Base-by-base conservation (phyloP, 352 stramenopile genomes). In the Phytophthora crassamura region DNA sequence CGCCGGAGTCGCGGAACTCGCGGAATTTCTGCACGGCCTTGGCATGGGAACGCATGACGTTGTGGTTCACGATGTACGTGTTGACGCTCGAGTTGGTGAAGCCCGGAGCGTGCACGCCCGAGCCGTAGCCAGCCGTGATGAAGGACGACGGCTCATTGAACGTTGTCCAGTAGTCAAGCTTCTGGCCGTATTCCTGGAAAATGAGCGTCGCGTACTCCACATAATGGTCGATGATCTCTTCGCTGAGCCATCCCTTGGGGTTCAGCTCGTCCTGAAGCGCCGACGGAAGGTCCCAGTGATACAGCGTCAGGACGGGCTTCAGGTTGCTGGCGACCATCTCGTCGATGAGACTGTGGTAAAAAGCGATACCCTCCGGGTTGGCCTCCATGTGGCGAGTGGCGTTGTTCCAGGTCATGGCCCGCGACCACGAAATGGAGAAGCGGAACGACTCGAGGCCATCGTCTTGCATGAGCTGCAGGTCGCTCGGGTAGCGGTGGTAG, bases 261-360 rank as follows among this genome's bases (percentile, higher is more conserved):
- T 77, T 67, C 56, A 91, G 86, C 47, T 88, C 67, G 28, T 87
- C 80, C 60, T 98, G 70, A 12, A 98, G 64, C 36, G 64, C 59
- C 41, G 93, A 78, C n/a, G 96, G 96, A 18, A 98, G 62, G 73
- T 98, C 94, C 94, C 94, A 98, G 73, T 98, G 94, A 67, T 97
- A 98, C 7, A 98, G 71, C 10, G 91, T 98, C 3, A 98, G 78
- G 42, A 95, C 82, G 22, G 96, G 93, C 49, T 82, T 74, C 49
- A 99, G 98, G 59, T 77, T 77, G 28, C 72, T 74, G 20, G 58
- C 69, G 28, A 90, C 38, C 14, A 98, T 68, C 47, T 77, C 73
- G 67, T 97, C 77, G 61, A 98, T 93, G 9, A 98, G 60, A 12
- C 76, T 56, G 64, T 96, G 88, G 82, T 99, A 99, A 78, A 97